Evolutionary conservation across 257 asterid genomes (phyloP).

Genomic region (Phtheirospermum japonicum): DNA sequence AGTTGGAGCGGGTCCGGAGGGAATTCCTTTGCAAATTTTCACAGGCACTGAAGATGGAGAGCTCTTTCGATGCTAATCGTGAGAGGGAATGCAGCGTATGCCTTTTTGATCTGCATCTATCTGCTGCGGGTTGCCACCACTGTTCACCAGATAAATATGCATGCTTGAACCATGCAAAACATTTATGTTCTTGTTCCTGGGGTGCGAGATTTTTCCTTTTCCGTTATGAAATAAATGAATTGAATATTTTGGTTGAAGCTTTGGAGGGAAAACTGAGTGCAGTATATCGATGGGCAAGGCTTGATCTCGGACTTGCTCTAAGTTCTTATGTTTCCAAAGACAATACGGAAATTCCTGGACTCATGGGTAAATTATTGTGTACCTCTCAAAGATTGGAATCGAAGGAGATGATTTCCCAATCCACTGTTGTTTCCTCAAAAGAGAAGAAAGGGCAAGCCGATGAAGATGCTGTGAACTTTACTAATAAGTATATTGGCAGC

Average conservation of each 20-base stretch:
- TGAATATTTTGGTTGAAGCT: slow-evolving; percentile 88
- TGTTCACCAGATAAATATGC: slow-evolving; percentile 96
- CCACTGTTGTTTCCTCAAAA: slow-evolving; percentile 25
- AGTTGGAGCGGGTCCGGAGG: slow-evolving; percentile 72
- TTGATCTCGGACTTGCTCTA: slow-evolving; percentile 87
- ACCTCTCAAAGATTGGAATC: no score
- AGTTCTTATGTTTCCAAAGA: slow-evolving; percentile 77
- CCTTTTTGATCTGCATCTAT: slow-evolving; percentile 88
- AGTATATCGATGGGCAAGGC: slow-evolving; percentile 95
- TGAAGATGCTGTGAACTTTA: slow-evolving; percentile 34
- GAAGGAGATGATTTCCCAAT: no score
- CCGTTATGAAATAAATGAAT: slow-evolving; percentile 76
- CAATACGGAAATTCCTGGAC: no score
- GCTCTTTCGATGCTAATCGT: slow-evolving; percentile 78
- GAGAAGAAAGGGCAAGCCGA: slow-evolving; percentile 34
- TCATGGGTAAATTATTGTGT: no score
- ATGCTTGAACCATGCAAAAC: slow-evolving; percentile 94
- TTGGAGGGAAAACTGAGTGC: slow-evolving; percentile 97
- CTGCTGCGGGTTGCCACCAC: slow-evolving; percentile 95
- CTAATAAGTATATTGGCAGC: slow-evolving; percentile 30
- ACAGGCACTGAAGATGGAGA: slow-evolving; percentile 91
- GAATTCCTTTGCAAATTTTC: slow-evolving; percentile 78
- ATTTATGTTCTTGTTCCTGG: slow-evolving; percentile 92
- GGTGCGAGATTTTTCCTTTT: slow-evolving; percentile 88
- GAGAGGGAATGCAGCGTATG: slow-evolving; percentile 97